A percentile compares a stretch with the other conserved stretches of the same genome.
Conservation (phyloP, 257 asterid species). For the Solanum piurae region DNA sequence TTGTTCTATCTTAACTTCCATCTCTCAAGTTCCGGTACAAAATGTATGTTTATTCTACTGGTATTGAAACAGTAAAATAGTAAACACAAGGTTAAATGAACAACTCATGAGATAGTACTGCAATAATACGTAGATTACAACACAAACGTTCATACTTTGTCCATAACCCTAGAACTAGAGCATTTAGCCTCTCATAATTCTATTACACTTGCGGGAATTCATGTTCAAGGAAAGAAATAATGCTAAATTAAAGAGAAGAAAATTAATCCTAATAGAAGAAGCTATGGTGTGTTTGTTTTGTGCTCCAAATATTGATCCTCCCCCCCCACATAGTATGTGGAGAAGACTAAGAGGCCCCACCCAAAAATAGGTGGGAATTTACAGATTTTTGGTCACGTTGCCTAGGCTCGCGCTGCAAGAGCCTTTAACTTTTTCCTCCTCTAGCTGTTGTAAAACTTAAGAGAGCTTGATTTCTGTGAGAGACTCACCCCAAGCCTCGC, state of each 20-base stretch:
- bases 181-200: background rate
- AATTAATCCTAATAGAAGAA: background rate
- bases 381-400: background rate
- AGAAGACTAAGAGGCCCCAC: background rate
- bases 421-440: background rate
- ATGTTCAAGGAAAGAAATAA: background rate
- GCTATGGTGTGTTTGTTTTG: background rate
- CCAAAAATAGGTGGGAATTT: background rate
- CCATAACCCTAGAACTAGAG: background rate
- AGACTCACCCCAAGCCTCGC: background rate
- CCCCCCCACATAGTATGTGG: background rate
- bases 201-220: background rate
- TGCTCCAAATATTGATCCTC: background rate
- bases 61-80: background rate
- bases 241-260: background rate
- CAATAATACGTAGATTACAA: background rate
- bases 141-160: background rate
- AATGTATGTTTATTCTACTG: background rate
- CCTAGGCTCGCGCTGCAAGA: background rate
- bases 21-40: background rate
- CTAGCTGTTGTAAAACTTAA: background rate
- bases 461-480: background rate
- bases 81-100: background rate
- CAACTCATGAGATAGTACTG: background rate
- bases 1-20: background rate